phyloP scores from a whole-genome alignment of 257 asterid genomes.

The Ehretia macrophylla region DNA sequence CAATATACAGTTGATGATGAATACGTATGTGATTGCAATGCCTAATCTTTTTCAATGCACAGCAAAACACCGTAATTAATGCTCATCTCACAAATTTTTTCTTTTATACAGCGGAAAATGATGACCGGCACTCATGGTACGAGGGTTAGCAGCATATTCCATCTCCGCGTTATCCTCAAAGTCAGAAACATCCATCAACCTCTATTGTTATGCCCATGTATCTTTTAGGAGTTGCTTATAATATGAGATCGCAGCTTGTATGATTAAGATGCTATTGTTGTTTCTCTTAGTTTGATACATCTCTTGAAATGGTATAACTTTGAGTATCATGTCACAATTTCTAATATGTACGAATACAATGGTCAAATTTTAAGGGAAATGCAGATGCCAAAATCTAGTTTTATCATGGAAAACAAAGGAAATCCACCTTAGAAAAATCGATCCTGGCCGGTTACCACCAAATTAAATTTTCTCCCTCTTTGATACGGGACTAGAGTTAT shows the following conservation, averaged over 20 bases:
- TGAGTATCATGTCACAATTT: neutral
- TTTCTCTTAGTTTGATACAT: neutral
- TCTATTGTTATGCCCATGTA: neutral
- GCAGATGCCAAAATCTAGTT: too few relatives aligned
- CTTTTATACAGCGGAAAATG: neutral
- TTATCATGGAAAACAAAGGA: too few relatives aligned
- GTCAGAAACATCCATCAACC: neutral
- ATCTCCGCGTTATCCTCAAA: neutral
- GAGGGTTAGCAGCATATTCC: neutral
- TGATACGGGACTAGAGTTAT: too few relatives aligned
- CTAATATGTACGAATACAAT: neutral
- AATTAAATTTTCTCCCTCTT: too few relatives aligned
- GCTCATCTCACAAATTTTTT: too few relatives aligned
- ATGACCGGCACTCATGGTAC: neutral
- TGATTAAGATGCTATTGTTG: neutral
- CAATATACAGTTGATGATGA: constrained; percentile 52
- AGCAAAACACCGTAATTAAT: too few relatives aligned
- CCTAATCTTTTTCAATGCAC: too few relatives aligned
- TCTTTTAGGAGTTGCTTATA: neutral
- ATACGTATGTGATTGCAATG: constrained; percentile 26
- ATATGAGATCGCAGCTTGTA: neutral
- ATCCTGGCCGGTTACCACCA: too few relatives aligned
- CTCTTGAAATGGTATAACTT: neutral
- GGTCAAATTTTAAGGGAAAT: too few relatives aligned
- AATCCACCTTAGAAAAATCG: too few relatives aligned